These are phyloP conservation scores for Termitomyces sp. DNA, from an alignment of 768 basidiomycete species.

Conservation along the genomic window DNA sequence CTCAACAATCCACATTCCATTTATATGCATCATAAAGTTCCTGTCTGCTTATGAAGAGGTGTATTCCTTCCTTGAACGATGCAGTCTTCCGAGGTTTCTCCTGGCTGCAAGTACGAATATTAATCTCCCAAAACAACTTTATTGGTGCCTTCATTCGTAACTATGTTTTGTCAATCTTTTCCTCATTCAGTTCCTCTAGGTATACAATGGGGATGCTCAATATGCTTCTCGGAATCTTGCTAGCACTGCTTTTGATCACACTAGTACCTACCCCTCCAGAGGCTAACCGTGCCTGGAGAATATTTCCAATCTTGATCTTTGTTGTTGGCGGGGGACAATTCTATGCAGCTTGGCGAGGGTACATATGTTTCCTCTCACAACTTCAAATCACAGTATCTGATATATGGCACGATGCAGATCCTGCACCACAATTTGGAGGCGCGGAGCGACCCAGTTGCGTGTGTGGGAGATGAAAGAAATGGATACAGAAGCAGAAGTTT, in stretches of 20 bases:
- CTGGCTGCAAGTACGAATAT: constrained; percentile 28
- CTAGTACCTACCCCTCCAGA: constrained; percentile 23
- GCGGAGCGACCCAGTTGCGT: constrained; percentile 32
- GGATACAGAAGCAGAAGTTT: constrained; percentile 24
- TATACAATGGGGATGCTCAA: constrained; percentile 25
- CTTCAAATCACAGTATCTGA: background rate
- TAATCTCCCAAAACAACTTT: constrained; percentile 32
- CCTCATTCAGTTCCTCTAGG: constrained; percentile 18
- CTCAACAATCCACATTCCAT: background rate
- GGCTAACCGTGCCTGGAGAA: constrained; percentile 27
- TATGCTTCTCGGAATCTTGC: constrained; percentile 23
- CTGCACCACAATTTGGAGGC: constrained; percentile 31
- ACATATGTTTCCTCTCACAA: background rate
- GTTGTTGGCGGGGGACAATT: constrained; percentile 27
- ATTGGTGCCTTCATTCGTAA: constrained; percentile 23
- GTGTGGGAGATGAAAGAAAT: constrained; percentile 36
- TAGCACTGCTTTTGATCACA: constrained; percentile 26
- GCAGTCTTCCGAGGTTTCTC: constrained; percentile 31
- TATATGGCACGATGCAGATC: constrained; percentile 18
- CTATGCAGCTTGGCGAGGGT: constrained; percentile 34
- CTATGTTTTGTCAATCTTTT: background rate
- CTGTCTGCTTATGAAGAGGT: constrained; percentile 31
- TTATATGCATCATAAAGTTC: constrained; percentile 21
- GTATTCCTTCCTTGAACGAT: constrained; percentile 27
- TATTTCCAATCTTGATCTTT: constrained; percentile 27